A percentile compares a stretch with the other conserved stretches of the same genome.
These are phyloP conservation scores for Rhodotorula kratochvilovae DNA, from an alignment of 768 basidiomycete species.

Conservation along the genomic window DNA sequence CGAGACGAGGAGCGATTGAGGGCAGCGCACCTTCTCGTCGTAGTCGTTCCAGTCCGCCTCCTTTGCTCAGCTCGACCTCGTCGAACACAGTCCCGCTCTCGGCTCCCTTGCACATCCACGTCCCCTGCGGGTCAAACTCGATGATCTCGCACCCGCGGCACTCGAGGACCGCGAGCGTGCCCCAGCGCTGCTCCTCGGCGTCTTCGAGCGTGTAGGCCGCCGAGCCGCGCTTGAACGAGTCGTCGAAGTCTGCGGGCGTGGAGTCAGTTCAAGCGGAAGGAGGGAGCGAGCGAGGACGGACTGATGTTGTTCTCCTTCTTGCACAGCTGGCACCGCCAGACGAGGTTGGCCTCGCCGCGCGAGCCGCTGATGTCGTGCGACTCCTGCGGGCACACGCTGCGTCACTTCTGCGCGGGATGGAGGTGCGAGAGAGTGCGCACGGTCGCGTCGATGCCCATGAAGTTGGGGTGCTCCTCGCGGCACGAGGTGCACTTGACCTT, in stretches of 20 bases:
- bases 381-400: constrained; percentile 24
- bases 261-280: not conserved
- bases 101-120: constrained; percentile 68
- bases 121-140: constrained; percentile 75
- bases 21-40: constrained; percentile 73
- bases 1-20: not conserved
- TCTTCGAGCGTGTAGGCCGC: constrained; percentile 58
- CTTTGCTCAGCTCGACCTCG: constrained; percentile 45
- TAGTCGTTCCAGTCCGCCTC: constrained; percentile 77
- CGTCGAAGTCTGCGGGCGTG: constrained; percentile 35
- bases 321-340: constrained; percentile 43
- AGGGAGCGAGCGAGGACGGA: not conserved
- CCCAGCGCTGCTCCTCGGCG: constrained; percentile 55
- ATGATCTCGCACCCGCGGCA: constrained; percentile 82
- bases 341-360: constrained; percentile 43
- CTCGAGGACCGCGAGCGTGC: constrained; percentile 66
- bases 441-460: constrained; percentile 36
- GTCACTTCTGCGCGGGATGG: not conserved
- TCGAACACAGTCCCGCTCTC: constrained; percentile 58
- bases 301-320: constrained; percentile 65
- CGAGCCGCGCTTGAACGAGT: constrained; percentile 34
- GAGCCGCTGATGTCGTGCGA: constrained; percentile 36
- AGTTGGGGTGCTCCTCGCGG: constrained; percentile 42
- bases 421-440: not conserved
- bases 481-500: constrained; percentile 39